Percentiles rank a stretch among this genome's conserved stretches.
These are phyloP conservation scores for Picochlorum sp. DNA, from an alignment of 139 green algal genomes.

Conservation along the genomic window DNA sequence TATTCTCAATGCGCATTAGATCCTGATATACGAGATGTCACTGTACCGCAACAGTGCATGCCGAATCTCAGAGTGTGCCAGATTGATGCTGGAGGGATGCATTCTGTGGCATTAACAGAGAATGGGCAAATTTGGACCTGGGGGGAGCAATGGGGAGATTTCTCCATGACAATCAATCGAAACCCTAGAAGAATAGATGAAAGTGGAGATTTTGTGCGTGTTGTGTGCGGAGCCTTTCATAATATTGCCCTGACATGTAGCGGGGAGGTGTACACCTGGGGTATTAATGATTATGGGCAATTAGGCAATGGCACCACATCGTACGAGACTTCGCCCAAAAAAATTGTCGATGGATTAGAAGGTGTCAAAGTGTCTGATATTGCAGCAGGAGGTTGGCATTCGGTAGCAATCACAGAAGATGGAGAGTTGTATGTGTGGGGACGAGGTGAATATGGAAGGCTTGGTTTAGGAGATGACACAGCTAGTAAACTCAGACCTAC, in stretches of 20 bases:
- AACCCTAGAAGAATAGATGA: conserved; percentile 28
- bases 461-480: conserved; percentile 66
- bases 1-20: conserved; percentile 69
- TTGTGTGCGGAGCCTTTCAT: conserved; percentile 79
- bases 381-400: conserved; percentile 75
- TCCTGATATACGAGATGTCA: conserved; percentile 38
- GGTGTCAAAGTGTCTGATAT: conserved; percentile 56
- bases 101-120: conserved; percentile 75
- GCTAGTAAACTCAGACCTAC: conserved; percentile 56
- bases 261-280: conserved; percentile 19
- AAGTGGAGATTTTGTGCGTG: conserved; percentile 37
- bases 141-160: conserved; percentile 26
- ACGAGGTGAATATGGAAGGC: conserved; percentile 77
- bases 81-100: conserved; percentile 83
- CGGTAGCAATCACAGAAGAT: conserved; percentile 44
- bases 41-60: conserved; percentile 37
- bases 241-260: conserved; percentile 55
- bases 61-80: conserved; percentile 32
- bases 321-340: conserved; percentile 39
- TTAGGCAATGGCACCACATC: conserved; percentile 70
- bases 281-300: conserved; percentile 81
- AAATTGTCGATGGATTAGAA: conserved; percentile 37
- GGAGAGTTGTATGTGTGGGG: conserved; percentile 75
- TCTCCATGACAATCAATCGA: conserved; percentile 45
- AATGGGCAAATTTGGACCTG: conserved; percentile 51